Conservation (phyloP, 1,139 yeast species). For the Yamadazyma pseudoaaseri region DNA sequence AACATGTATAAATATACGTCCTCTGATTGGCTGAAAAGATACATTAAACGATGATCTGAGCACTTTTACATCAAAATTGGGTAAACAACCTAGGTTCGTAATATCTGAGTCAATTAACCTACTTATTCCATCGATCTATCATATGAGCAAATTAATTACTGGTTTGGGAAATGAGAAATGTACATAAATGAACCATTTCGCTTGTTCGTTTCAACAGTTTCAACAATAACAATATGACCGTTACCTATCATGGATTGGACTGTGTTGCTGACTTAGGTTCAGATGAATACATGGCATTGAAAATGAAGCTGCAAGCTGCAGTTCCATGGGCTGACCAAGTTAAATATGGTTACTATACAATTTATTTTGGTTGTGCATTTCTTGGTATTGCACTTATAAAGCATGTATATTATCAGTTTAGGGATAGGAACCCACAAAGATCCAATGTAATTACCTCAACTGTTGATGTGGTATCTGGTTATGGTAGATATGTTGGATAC, state of each 20-base stretch:
- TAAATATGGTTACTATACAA: slow-evolving; percentile 44
- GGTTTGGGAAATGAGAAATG: neutral
- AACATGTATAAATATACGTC: no score
- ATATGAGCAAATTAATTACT: neutral
- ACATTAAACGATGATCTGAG: no score
- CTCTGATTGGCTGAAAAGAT: no score
- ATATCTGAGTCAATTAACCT: no score
- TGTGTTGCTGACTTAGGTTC: slow-evolving; percentile 40
- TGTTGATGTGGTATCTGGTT: slow-evolving; percentile 34
- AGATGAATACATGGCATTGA: slow-evolving; percentile 24
- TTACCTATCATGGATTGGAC: slow-evolving; percentile 40
- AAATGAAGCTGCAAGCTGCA: slow-evolving; percentile 32
- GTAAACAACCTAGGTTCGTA: no score
- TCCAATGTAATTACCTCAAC: slow-evolving; percentile 16
- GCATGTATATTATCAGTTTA: slow-evolving; percentile 31
- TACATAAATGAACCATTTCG: neutral
- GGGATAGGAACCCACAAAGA: slow-evolving; percentile 32
- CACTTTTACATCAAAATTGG: no score
- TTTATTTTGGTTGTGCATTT: slow-evolving; percentile 42
- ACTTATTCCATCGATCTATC: no score
- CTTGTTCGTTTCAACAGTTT: neutral
- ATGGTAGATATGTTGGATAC: slow-evolving; percentile 49
- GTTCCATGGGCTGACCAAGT: slow-evolving; percentile 41
- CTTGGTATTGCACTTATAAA: slow-evolving; percentile 40
- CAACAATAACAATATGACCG: slow-evolving; percentile 13